Evolutionary conservation across 208 protist species (phyloP).

Genomic region (Naegleria fowleri): DNA sequence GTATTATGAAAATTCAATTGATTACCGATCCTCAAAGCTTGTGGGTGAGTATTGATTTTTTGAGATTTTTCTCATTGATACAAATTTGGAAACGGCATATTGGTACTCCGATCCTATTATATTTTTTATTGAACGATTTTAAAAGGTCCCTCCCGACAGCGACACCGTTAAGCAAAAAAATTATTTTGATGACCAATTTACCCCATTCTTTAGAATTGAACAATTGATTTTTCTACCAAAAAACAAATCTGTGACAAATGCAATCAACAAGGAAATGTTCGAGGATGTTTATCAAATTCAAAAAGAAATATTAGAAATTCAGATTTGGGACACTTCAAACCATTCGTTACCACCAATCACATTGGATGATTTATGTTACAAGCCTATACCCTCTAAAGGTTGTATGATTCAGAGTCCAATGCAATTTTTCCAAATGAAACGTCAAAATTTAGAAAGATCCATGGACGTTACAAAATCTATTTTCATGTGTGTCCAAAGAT

Average conservation of each 20-base stretch:
- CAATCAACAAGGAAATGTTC: constrained; percentile 28
- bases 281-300: constrained; percentile 27
- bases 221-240: constrained; percentile 34
- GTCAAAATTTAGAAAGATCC: neutral
- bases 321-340: constrained; percentile 8
- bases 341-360: neutral
- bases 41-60: constrained; percentile 18
- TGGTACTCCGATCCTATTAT: neutral
- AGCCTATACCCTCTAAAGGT: constrained; percentile 27
- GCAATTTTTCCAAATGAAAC: constrained; percentile 34
- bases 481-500: neutral
- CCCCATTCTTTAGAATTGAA: constrained; percentile 38
- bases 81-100: neutral
- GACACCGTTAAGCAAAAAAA: constrained; percentile 35
- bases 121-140: neutral
- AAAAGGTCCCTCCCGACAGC: neutral
- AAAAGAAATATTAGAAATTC: constrained; percentile 26
- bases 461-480: neutral
- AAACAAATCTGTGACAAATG: neutral
- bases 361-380: constrained; percentile 32
- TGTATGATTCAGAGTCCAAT: constrained; percentile 33
- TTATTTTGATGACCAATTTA: constrained; percentile 39
- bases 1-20: constrained; percentile 17
- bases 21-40: constrained; percentile 16
- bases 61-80: neutral